Evolutionary conservation across 345 rosid species (phyloP).

Genomic region (Linum tenue): DNA sequence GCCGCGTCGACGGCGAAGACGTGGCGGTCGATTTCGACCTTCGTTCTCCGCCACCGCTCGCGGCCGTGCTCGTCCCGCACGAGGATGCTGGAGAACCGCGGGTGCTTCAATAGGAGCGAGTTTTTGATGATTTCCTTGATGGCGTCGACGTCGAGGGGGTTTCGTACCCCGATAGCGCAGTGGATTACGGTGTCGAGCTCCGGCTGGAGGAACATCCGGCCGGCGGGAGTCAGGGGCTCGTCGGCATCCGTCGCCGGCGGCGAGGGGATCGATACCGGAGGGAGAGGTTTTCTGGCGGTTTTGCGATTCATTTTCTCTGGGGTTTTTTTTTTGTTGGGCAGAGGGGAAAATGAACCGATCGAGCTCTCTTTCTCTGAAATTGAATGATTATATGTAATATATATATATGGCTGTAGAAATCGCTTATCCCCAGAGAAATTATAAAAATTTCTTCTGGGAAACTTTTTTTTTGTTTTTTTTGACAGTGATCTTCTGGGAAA

Average conservation of each 20-base stretch:
- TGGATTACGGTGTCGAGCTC: conserved; percentile 39
- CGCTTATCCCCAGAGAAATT: too few species aligned
- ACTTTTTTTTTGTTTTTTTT: too few species aligned
- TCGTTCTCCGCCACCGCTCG: conserved; percentile 43
- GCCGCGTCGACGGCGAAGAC: conserved; percentile 17
- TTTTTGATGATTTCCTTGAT: conserved; percentile 17
- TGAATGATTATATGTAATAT: too few species aligned
- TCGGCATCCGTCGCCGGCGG: background rate
- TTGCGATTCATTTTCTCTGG: background rate
- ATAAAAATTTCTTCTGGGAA: too few species aligned
- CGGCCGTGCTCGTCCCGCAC: conserved; percentile 34
- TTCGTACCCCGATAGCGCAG: conserved; percentile 30
- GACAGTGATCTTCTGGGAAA: too few species aligned
- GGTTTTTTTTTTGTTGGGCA: background rate
- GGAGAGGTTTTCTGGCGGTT: background rate
- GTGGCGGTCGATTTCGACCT: conserved; percentile 34
- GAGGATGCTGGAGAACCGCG: conserved; percentile 42
- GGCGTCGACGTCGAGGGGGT: conserved; percentile 22
- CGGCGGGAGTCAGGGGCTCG: conserved; percentile 50
- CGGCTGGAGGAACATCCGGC: conserved; percentile 44
- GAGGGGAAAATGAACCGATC: too few species aligned
- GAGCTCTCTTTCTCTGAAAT: too few species aligned
- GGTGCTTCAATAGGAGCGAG: conserved; percentile 39
- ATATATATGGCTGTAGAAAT: too few species aligned
- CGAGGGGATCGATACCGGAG: too few species aligned